These are phyloP conservation scores for Marchantia paleacea DNA, from an alignment of 225 moss, liverwort and hornwort genomes.

Conservation along the genomic window DNA sequence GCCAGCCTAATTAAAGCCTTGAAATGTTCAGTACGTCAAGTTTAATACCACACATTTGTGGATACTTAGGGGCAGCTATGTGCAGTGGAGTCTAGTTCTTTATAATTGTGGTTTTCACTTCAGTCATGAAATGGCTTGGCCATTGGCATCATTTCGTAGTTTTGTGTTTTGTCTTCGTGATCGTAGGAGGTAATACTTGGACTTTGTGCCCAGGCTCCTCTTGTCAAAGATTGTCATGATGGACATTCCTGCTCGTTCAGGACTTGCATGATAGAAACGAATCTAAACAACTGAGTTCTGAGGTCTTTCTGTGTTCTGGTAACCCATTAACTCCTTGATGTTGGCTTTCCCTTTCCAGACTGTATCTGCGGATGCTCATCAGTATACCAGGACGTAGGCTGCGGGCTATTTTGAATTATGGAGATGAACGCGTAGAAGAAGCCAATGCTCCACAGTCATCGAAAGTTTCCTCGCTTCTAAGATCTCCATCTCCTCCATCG, in stretches of 20 bases:
- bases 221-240: background rate
- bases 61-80: no score
- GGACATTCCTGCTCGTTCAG: background rate
- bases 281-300: no score
- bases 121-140: background rate
- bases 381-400: slow-evolving; percentile 81
- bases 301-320: background rate
- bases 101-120: no score
- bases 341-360: slow-evolving; percentile 35
- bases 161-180: background rate
- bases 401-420: slow-evolving; percentile 67
- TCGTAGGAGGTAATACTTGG: background rate
- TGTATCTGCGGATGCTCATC: slow-evolving; percentile 90
- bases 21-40: no score
- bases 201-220: background rate
- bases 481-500: slow-evolving; percentile 32
- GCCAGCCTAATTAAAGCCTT: background rate
- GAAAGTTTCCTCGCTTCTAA: slow-evolving; percentile 42
- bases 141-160: background rate
- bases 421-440: slow-evolving; percentile 77
- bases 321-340: background rate
- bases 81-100: no score
- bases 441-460: slow-evolving; percentile 60
- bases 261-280: background rate
- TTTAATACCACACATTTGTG: no score